A percentile compares a stretch with the other conserved stretches of the same genome.
Conservation (phyloP, 768 basidiomycete genomes). For the Polyporus arcularius region DNA sequence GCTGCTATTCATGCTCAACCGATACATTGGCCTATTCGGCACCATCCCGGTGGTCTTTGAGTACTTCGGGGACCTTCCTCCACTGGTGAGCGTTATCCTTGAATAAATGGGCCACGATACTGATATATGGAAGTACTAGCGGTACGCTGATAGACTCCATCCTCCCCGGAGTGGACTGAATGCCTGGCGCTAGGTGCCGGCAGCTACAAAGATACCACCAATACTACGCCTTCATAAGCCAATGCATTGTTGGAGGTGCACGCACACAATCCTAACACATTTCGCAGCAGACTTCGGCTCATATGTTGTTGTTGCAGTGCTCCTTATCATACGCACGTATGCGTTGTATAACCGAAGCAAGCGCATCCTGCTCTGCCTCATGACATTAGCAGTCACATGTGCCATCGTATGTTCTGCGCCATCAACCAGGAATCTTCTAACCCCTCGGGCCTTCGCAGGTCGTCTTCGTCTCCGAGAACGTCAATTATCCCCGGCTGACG, state of each 20-base stretch:
- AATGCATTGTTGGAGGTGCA: slow-evolving; percentile 8
- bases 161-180: not conserved
- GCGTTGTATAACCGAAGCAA: slow-evolving; percentile 3
- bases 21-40: slow-evolving; percentile 26
- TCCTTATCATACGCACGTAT: not conserved
- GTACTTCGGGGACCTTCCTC: slow-evolving; percentile 3
- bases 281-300: not conserved
- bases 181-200: not conserved
- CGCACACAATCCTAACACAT: too few relatives aligned
- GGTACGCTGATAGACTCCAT: not conserved
- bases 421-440: too few relatives aligned
- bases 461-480: too few relatives aligned
- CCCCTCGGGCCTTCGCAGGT: too few relatives aligned
- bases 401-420: not conserved
- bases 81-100: not conserved
- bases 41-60: slow-evolving; percentile 18
- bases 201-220: slow-evolving; percentile 7
- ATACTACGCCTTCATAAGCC: slow-evolving; percentile 3
- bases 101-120: too few relatives aligned
- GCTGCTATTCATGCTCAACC: slow-evolving; percentile 21
- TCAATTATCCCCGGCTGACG: not conserved
- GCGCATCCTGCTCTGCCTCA: not conserved
- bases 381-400: not conserved
- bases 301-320: not conserved
- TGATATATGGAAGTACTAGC: not conserved